Percentiles rank a stretch among this genome's conserved stretches.
These are phyloP conservation scores for Sordariomycetes sp. DNA, from an alignment of 2,329 filamentous ascomycete species.

Conservation along the genomic window DNA sequence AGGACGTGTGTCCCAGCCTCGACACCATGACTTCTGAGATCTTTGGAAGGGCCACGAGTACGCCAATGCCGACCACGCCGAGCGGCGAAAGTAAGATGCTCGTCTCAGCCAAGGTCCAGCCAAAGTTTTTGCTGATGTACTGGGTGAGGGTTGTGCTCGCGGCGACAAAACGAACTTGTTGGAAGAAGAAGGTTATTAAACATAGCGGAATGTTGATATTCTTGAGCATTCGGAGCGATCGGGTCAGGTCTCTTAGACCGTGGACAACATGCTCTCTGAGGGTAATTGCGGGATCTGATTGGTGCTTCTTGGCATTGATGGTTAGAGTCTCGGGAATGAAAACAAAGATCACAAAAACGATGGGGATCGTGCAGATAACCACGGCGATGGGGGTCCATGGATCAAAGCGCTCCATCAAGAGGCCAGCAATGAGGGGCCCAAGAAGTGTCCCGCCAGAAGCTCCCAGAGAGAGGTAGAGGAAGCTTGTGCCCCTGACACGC, in stretches of 20 bases:
- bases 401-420: slow-evolving; percentile 25
- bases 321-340: slow-evolving; percentile 31
- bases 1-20: slow-evolving; percentile 20
- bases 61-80: slow-evolving; percentile 26
- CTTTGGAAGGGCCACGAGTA: slow-evolving; percentile 25
- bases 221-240: slow-evolving; percentile 23
- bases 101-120: slow-evolving; percentile 30
- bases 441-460: slow-evolving; percentile 27
- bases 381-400: slow-evolving; percentile 31
- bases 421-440: slow-evolving; percentile 26
- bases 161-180: slow-evolving; percentile 23
- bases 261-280: slow-evolving; percentile 18
- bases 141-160: slow-evolving; percentile 26
- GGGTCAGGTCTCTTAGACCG: slow-evolving; percentile 19
- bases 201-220: slow-evolving; percentile 25
- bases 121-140: slow-evolving; percentile 33
- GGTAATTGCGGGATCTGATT: slow-evolving; percentile 6
- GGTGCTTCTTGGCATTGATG: slow-evolving; percentile 9
- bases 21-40: slow-evolving; percentile 21
- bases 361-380: slow-evolving; percentile 18
- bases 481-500: slow-evolving; percentile 23
- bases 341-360: slow-evolving; percentile 19
- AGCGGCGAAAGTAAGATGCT: slow-evolving; percentile 30
- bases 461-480: slow-evolving; percentile 31
- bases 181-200: slow-evolving; percentile 27